These are phyloP conservation scores for Schrenkiella parvula DNA, from an alignment of 345 rosid species.

Conservation along the genomic window DNA sequence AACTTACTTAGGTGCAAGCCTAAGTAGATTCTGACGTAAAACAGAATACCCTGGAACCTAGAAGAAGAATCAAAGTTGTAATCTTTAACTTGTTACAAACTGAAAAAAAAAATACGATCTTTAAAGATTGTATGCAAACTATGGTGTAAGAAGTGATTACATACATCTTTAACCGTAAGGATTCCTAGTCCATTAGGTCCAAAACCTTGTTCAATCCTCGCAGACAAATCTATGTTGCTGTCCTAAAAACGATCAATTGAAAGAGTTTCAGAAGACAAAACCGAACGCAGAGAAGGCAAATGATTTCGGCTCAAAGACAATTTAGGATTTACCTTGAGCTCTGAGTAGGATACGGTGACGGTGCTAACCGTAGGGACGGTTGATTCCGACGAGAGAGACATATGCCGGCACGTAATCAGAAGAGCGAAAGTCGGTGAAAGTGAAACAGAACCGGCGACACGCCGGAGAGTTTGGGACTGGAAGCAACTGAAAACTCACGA, in stretches of 20 bases:
- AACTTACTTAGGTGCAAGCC: conserved; percentile 62
- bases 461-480: background rate
- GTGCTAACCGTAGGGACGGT: conserved; percentile 52
- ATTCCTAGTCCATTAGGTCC: conserved; percentile 91
- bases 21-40: conserved; percentile 67
- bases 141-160: background rate
- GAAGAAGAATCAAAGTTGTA: conserved; percentile 5
- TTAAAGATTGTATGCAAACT: background rate
- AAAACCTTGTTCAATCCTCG: conserved; percentile 74
- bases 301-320: background rate
- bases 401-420: conserved; percentile 30
- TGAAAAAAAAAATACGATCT: background rate
- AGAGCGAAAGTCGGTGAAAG: conserved; percentile 16
- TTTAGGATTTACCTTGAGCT: conserved; percentile 51
- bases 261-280: conserved; percentile 5
- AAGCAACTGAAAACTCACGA: background rate
- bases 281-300: background rate
- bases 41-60: conserved; percentile 83
- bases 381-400: conserved; percentile 42
- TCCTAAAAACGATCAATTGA: conserved; percentile 36
- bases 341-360: conserved; percentile 65
- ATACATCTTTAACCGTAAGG: conserved; percentile 62
- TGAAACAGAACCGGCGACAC: background rate
- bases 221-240: conserved; percentile 51
- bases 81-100: background rate